These are phyloP conservation scores for Volvox africanus DNA, from an alignment of 139 green algal genomes.

Conservation along the genomic window DNA sequence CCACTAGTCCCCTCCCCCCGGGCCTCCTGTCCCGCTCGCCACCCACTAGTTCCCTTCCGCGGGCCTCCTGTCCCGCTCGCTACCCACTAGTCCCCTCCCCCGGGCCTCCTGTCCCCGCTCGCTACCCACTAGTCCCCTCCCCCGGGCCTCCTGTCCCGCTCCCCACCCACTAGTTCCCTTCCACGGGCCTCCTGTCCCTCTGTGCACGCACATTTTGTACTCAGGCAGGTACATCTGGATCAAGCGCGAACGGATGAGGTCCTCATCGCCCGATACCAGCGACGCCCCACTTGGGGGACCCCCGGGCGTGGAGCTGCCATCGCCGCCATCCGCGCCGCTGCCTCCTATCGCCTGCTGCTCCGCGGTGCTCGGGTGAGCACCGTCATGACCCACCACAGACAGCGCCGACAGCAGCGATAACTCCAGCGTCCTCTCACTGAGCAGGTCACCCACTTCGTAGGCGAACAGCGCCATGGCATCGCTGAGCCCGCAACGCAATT, in stretches of 20 bases:
- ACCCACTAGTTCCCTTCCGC: too few relatives aligned
- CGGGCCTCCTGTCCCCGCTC: neutral
- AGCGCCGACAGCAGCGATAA: slow-evolving; percentile 72
- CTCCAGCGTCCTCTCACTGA: slow-evolving; percentile 68
- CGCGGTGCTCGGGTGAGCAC: slow-evolving; percentile 19
- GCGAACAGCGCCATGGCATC: slow-evolving; percentile 72
- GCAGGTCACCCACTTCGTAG: slow-evolving; percentile 68
- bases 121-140: neutral
- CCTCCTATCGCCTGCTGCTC: neutral
- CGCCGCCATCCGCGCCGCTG: neutral
- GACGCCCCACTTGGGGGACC: neutral
- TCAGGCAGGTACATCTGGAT: slow-evolving; percentile 56
- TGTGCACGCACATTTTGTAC: slow-evolving; percentile 22
- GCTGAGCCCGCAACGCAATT: neutral
- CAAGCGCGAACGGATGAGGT: slow-evolving; percentile 51
- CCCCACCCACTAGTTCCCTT: neutral
- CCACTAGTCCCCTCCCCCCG: too few relatives aligned
- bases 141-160: neutral
- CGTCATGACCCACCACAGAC: slow-evolving; percentile 50
- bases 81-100: neutral
- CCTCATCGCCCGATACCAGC: slow-evolving; percentile 24
- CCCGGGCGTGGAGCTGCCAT: neutral
- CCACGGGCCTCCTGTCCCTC: neutral
- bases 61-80: neutral
- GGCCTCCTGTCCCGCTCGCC: neutral